Percentiles rank a stretch among this genome's conserved stretches.
Evolutionary conservation across 2,329 filamentous ascomycete species (phyloP).

Genomic region (Rutstroemia sydowiana): DNA sequence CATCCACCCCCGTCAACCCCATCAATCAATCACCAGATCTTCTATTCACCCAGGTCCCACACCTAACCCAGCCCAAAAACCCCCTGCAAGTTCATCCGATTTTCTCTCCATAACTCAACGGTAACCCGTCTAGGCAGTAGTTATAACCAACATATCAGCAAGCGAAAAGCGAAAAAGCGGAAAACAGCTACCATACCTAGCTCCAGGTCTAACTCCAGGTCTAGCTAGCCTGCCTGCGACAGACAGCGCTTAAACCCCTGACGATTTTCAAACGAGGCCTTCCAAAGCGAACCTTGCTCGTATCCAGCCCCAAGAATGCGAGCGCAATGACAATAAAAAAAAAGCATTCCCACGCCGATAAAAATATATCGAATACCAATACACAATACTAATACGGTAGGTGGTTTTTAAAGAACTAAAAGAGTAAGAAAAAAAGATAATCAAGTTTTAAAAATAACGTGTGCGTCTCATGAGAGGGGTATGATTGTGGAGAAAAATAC

Average conservation of each 20-base stretch:
- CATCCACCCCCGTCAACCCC: background rate
- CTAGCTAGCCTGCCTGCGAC: conserved; percentile 26
- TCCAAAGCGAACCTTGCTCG: background rate
- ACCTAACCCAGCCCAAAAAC: too few species aligned
- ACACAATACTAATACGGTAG: too few species aligned
- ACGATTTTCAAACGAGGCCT: background rate
- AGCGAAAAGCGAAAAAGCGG: background rate
- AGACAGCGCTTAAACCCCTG: conserved; percentile 10
- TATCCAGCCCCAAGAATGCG: background rate
- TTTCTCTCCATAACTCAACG: too few species aligned
- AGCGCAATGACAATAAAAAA: background rate
- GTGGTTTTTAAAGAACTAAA: too few species aligned
- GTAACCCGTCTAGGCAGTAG: too few species aligned
- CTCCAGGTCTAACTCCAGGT: background rate
- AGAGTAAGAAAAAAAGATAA: background rate
- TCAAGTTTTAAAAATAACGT: background rate
- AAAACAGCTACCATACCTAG: background rate
- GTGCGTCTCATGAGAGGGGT: background rate
- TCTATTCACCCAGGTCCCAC: too few species aligned
- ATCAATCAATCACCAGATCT: too few species aligned
- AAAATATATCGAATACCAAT: too few species aligned
- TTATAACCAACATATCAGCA: too few species aligned
- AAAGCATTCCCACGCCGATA: too few species aligned
- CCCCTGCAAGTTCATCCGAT: too few species aligned
- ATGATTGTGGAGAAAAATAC: background rate